Evolutionary conservation across 2,329 filamentous ascomycete species (phyloP).

Genomic region (Diatrype stigma): DNA sequence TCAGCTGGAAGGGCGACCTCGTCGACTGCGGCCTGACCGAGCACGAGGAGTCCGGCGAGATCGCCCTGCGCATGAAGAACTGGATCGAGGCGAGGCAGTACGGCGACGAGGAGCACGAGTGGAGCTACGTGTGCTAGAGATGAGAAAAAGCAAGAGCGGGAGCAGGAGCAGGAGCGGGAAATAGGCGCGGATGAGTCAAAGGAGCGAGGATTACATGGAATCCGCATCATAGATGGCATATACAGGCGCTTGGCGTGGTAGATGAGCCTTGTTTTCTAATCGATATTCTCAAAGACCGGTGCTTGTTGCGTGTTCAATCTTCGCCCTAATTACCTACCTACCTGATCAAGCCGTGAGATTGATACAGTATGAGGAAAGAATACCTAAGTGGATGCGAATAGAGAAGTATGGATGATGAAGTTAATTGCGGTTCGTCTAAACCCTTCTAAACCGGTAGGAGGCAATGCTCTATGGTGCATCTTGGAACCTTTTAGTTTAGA

Average conservation of each 20-base stretch:
- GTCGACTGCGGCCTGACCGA: slow-evolving; percentile 81
- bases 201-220: neutral
- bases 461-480: slow-evolving; percentile 1
- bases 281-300: slow-evolving; percentile 1
- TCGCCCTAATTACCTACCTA: neutral
- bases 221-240: neutral
- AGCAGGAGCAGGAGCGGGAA: neutral
- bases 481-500: neutral
- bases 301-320: neutral
- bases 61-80: slow-evolving; percentile 83
- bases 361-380: too few species aligned
- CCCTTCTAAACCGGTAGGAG: neutral
- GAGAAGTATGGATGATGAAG: neutral
- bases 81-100: slow-evolving; percentile 98
- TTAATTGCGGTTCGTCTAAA: neutral
- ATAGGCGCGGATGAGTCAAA: neutral
- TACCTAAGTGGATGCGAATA: neutral
- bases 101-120: slow-evolving; percentile 85
- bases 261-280: neutral
- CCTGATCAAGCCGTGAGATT: neutral
- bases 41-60: slow-evolving; percentile 79
- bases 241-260: slow-evolving; percentile 7
- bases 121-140: slow-evolving; percentile 62
- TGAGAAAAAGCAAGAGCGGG: neutral
- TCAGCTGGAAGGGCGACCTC: slow-evolving; percentile 79